These are phyloP conservation scores for Neurospora sp. DNA, from an alignment of 495 filamentous ascomycete species.

Conservation along the genomic window DNA sequence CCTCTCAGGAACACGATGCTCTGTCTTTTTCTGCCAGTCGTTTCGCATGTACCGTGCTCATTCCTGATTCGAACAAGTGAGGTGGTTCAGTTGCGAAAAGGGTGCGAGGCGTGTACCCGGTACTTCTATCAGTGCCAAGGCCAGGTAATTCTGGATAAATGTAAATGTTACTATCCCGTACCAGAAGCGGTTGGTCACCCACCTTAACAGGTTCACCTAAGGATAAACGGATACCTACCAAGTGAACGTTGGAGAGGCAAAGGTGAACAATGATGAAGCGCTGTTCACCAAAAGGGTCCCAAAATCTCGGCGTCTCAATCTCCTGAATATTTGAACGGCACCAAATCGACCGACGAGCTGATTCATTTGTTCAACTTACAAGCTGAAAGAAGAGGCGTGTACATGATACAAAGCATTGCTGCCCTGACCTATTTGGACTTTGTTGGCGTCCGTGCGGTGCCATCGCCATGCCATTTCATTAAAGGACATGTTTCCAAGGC, in stretches of 20 bases:
- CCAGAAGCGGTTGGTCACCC: not conserved
- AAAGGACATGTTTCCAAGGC: not conserved
- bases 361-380: not conserved
- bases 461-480: not conserved
- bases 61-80: not conserved
- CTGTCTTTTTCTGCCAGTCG: not conserved
- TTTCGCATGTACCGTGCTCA: not conserved
- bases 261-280: not conserved
- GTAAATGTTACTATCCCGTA: not conserved
- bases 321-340: not conserved
- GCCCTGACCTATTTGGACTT: not conserved
- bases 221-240: not conserved
- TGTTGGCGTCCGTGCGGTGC: not conserved
- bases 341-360: not conserved
- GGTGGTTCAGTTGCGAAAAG: not conserved
- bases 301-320: not conserved
- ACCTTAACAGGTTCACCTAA: not conserved
- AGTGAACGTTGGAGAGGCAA: not conserved
- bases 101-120: not conserved
- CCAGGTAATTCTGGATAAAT: not conserved
- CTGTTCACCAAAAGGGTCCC: not conserved
- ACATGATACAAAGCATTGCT: not conserved
- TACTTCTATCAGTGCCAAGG: not conserved
- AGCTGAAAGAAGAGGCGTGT: not conserved
- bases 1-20: not conserved